These are phyloP conservation scores for Barbarea vulgaris DNA, from an alignment of 345 rosid species.

Conservation along the genomic window DNA sequence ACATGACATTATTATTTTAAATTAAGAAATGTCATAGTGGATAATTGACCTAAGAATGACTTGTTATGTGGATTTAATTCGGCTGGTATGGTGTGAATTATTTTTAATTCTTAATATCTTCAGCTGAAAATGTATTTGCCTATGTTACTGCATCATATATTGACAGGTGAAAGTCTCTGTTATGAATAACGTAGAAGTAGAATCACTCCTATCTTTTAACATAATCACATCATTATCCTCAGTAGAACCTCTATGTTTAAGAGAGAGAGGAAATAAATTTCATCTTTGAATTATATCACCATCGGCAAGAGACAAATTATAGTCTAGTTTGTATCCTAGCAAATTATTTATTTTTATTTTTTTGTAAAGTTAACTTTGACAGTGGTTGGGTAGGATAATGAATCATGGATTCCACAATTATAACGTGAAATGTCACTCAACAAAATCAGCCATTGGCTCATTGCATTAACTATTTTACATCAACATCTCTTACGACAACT, in stretches of 20 bases:
- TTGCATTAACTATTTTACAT: not conserved
- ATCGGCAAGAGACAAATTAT: too few relatives aligned
- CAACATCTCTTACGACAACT: not conserved
- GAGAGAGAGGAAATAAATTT: not conserved
- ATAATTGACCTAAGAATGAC: slow-evolving; percentile 29
- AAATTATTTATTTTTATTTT: too few relatives aligned
- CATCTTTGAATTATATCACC: too few relatives aligned
- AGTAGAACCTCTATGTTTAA: too few relatives aligned
- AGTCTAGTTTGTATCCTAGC: too few relatives aligned
- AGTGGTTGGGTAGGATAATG: too few relatives aligned
- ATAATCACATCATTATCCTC: not conserved
- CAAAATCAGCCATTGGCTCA: not conserved
- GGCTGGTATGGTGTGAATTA: not conserved
- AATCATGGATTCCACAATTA: too few relatives aligned
- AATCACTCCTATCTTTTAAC: not conserved
- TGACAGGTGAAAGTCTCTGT: not conserved
- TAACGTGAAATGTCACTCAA: too few relatives aligned
- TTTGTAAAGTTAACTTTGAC: too few relatives aligned
- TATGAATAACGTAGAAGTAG: not conserved
- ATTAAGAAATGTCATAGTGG: slow-evolving; percentile 29
- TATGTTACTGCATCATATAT: slow-evolving; percentile 1
- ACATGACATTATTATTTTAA: slow-evolving; percentile 19
- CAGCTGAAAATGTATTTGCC: not conserved
- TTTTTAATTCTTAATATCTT: not conserved
- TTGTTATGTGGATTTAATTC: slow-evolving; percentile 16